Conservation (phyloP, 176 grass and related monocot genomes). For the Avena atlantica region DNA sequence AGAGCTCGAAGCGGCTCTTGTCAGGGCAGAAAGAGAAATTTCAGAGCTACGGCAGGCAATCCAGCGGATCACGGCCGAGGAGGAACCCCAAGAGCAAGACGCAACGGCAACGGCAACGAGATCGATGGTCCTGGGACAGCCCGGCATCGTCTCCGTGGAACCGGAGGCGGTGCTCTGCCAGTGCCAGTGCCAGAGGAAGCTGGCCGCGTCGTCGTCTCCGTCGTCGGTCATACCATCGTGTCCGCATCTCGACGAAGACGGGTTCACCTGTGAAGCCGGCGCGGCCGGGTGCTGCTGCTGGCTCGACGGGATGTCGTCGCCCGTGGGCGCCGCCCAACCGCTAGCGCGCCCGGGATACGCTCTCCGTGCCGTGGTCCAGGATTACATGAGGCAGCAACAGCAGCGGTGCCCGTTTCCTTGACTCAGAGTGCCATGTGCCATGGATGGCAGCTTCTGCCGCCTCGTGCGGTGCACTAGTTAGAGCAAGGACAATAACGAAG, state of each 20-base stretch:
- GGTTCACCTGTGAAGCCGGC: constrained; percentile 72
- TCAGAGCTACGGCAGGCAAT: constrained; percentile 24
- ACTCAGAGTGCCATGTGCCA: not conserved
- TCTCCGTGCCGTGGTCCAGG: constrained; percentile 63
- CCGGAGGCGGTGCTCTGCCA: constrained; percentile 34
- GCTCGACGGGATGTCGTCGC: constrained; percentile 39
- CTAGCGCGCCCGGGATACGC: constrained; percentile 50
- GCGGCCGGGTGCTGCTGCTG: constrained; percentile 58
- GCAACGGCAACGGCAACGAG: constrained; percentile 2
- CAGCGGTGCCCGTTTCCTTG: constrained; percentile 23
- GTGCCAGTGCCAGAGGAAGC: constrained; percentile 31
- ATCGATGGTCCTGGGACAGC: not conserved
- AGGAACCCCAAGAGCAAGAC: constrained; percentile 21
- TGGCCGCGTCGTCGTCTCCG: constrained; percentile 42
- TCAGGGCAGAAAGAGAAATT: constrained; percentile 41
- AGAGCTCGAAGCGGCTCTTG: constrained; percentile 68
- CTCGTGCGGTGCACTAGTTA: not conserved
- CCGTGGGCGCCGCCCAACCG: constrained; percentile 12
- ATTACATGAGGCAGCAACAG: constrained; percentile 32
- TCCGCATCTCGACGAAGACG: constrained; percentile 45
- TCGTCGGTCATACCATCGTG: constrained; percentile 40
- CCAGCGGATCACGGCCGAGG: not conserved
- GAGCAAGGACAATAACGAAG: too few species aligned
- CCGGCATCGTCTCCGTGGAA: not conserved
- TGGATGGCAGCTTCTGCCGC: not conserved